Conservation (phyloP, 148 eudicot species). For the Silene uniflora region DNA sequence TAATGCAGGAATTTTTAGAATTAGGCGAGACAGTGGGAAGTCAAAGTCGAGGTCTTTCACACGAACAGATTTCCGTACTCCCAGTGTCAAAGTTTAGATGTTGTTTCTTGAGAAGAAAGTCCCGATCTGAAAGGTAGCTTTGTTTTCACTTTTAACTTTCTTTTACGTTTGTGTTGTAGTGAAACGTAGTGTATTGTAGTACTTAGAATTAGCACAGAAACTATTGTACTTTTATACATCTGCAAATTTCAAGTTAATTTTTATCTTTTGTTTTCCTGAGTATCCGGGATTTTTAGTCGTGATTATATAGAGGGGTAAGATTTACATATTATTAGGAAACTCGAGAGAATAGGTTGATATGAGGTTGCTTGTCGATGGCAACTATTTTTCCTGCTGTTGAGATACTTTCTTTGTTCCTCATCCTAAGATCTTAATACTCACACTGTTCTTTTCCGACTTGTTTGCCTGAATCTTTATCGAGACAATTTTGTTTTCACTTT, state of each 20-base stretch:
- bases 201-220: too few species aligned
- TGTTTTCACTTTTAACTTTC: neutral
- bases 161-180: neutral
- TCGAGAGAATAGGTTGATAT: too few species aligned
- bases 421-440: neutral
- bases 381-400: neutral
- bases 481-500: too few species aligned
- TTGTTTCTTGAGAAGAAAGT: conserved; percentile 65
- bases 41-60: conserved; percentile 91
- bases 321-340: too few species aligned
- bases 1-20: conserved; percentile 78
- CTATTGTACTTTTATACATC: too few species aligned
- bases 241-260: too few species aligned
- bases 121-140: conserved; percentile 63
- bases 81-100: too few species aligned
- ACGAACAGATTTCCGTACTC: conserved; percentile 63
- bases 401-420: neutral
- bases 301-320: too few species aligned
- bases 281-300: too few species aligned
- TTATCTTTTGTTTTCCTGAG: too few species aligned
- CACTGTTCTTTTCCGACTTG: neutral
- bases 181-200: neutral
- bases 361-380: too few species aligned
- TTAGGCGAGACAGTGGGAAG: conserved; percentile 90
- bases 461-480: neutral